Evolutionary conservation across 2,329 filamentous ascomycete species (phyloP), one percentile per base, ranked within the genome.

Genomic region (Rhinocladiella mackenziei): DNA sequence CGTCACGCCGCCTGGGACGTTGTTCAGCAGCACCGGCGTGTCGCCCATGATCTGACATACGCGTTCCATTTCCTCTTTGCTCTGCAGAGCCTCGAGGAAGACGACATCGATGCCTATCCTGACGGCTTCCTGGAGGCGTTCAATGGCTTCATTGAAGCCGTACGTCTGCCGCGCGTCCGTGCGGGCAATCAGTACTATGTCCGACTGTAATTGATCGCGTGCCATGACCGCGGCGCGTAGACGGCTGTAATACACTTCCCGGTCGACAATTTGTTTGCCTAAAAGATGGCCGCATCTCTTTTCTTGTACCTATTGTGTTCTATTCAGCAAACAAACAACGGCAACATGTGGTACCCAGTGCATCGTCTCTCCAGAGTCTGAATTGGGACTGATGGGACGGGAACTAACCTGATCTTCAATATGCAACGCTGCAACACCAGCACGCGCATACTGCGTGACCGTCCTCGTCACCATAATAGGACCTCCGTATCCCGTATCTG

Each of bases 391-490:
- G n/a, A n/a, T n/a, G n/a, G n/a, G n/a, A n/a, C n/a, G n/a, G n/a
- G n/a, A n/a, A 41, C 10, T 15, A 6, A 50, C 39, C 36, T 70
- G 63, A 58, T 79, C 76, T 59, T 80, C 76, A 51, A 79, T 69
- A 56, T 79, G 76, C 31, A 78, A 65, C 6, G 65, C 75, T 1
- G 76, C 76, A 2, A 79, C 71, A 13, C 75, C 75, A 2, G 72
- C 67, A 34, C 69, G 67, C 18, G 69, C 67, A 60, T 77, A 77
- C 33, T 69, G 62, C 20, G 66, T 61, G 3, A 73, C 69, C 2
- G 72, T 74, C 9, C 71, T 67, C n/a, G 69, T 65, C 22, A 75
- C 64, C 65, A 67, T 68, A 13, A 42, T 5, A 28, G 65, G 61
- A 1, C 74, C 72, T 36, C 73, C 73, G 54, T 76, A 77, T 20